Evolutionary conservation across 495 filamentous ascomycete species (phyloP).

Genomic region (Tuber melanosporum): DNA sequence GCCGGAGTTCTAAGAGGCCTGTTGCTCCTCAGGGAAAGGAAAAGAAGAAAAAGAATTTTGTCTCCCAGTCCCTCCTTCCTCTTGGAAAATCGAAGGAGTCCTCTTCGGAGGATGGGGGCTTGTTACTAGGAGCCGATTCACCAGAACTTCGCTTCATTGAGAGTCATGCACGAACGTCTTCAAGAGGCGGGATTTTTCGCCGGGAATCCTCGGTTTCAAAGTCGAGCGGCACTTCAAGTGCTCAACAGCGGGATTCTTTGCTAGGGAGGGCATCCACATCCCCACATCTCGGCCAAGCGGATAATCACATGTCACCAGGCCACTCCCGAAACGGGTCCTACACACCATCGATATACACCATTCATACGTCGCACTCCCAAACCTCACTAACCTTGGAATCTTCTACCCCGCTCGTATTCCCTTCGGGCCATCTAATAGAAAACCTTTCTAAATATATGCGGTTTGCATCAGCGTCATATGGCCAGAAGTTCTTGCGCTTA

Average conservation of each 20-base stretch:
- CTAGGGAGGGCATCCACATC: slow-evolving; percentile 12
- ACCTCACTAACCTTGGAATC: slow-evolving; percentile 58
- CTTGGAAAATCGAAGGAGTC: slow-evolving; percentile 9
- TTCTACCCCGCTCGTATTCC: slow-evolving; percentile 60
- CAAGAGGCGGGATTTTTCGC: slow-evolving; percentile 21
- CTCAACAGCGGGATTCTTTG: slow-evolving; percentile 14
- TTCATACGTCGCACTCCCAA: slow-evolving; percentile 59
- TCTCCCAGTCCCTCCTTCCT: slow-evolving; percentile 12
- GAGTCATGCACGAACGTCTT: slow-evolving; percentile 5
- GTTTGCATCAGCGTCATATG: slow-evolving; percentile 72
- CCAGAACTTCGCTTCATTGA: neutral
- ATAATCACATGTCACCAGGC: slow-evolving; percentile 13
- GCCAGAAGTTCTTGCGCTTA: slow-evolving; percentile 61
- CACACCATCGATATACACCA: slow-evolving; percentile 62
- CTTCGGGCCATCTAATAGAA: slow-evolving; percentile 57
- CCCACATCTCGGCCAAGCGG: slow-evolving; percentile 20
- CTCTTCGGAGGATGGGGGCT: neutral
- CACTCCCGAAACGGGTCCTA: slow-evolving; percentile 45
- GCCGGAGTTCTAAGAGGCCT: neutral
- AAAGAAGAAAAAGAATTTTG: slow-evolving; percentile 16
- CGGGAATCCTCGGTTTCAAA: slow-evolving; percentile 34
- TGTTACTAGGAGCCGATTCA: neutral
- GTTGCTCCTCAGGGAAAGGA: slow-evolving; percentile 10
- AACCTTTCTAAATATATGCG: slow-evolving; percentile 71
- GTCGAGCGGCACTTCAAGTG: slow-evolving; percentile 18